Evolutionary conservation across 1,284 basidiomycete species (phyloP).

Genomic region (Apiotrichum gracile): DNA sequence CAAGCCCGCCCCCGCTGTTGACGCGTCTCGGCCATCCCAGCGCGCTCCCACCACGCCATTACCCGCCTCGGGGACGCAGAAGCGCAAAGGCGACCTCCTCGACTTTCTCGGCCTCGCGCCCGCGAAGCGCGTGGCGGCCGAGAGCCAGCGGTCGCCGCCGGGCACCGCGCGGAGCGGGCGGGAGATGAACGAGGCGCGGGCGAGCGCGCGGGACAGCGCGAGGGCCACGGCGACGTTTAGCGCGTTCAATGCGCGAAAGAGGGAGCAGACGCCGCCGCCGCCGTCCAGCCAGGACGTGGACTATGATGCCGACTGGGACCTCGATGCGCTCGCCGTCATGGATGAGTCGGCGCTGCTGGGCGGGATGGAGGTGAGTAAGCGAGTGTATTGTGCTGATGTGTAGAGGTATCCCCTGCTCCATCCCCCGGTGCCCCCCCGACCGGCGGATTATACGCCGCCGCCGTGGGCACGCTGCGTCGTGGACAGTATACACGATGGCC

Average conservation of each 20-base stretch:
- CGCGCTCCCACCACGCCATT: too few relatives aligned
- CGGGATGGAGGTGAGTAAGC: neutral
- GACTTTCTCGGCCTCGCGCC: slow-evolving; percentile 1
- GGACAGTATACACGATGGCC: slow-evolving; percentile 23
- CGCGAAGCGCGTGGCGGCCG: neutral
- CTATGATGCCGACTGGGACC: slow-evolving; percentile 37
- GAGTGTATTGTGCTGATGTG: slow-evolving; percentile 13
- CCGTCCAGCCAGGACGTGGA: slow-evolving; percentile 8
- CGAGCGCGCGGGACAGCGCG: too few relatives aligned
- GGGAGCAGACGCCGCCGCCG: too few relatives aligned
- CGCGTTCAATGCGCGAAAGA: too few relatives aligned
- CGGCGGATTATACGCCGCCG: slow-evolving; percentile 25
- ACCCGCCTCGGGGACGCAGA: neutral
- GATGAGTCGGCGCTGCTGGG: slow-evolving; percentile 25
- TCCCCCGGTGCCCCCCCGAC: slow-evolving; percentile 29
- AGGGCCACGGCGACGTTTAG: too few relatives aligned
- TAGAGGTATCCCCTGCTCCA: slow-evolving; percentile 34
- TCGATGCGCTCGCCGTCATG: slow-evolving; percentile 28
- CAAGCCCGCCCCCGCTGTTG: too few relatives aligned
- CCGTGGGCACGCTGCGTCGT: slow-evolving; percentile 36
- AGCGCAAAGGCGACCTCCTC: neutral
- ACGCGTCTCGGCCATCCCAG: too few relatives aligned
- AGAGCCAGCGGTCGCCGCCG: neutral
- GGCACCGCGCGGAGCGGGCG: too few relatives aligned
- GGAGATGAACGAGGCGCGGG: neutral